These are phyloP conservation scores for Sordariomycetes sp. DNA, from an alignment of 2,329 filamentous ascomycete genomes.

Conservation along the genomic window DNA sequence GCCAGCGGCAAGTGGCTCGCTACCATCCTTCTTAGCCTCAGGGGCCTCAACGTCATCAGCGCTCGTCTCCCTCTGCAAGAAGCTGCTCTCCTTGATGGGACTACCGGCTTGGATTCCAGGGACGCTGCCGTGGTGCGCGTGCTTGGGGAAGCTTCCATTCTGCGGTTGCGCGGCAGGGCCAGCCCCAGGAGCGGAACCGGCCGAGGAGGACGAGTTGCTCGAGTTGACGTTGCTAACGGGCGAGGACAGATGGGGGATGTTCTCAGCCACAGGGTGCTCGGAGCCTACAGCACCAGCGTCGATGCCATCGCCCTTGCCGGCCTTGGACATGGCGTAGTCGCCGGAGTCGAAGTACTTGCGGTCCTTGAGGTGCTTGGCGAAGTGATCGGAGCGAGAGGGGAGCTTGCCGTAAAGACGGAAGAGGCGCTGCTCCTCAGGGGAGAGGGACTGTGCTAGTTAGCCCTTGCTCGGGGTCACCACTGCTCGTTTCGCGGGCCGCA, in stretches of 20 bases:
- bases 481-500: no score
- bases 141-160: slow-evolving; percentile 22
- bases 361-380: slow-evolving; percentile 98
- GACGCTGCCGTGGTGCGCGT: slow-evolving; percentile 29
- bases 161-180: slow-evolving; percentile 16
- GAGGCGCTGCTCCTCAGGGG: slow-evolving; percentile 89
- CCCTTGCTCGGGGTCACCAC: no score
- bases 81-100: slow-evolving; percentile 85
- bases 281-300: slow-evolving; percentile 90
- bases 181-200: slow-evolving; percentile 16
- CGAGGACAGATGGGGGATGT: slow-evolving; percentile 81
- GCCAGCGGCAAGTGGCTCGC: slow-evolving; percentile 8
- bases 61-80: slow-evolving; percentile 75
- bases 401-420: slow-evolving; percentile 98
- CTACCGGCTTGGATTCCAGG: slow-evolving; percentile 55
- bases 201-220: slow-evolving; percentile 13
- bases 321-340: slow-evolving; percentile 94
- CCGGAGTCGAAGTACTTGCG: slow-evolving; percentile 98
- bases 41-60: slow-evolving; percentile 40
- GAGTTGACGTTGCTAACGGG: slow-evolving; percentile 36
- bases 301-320: slow-evolving; percentile 89
- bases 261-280: slow-evolving; percentile 89
- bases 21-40: slow-evolving; percentile 22
- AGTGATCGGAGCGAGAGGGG: slow-evolving; percentile 88
- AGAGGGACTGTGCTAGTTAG: slow-evolving; percentile 70